These are phyloP conservation scores for Biscogniauxia sp. DNA, from an alignment of 2,329 filamentous ascomycete species.

Conservation along the genomic window DNA sequence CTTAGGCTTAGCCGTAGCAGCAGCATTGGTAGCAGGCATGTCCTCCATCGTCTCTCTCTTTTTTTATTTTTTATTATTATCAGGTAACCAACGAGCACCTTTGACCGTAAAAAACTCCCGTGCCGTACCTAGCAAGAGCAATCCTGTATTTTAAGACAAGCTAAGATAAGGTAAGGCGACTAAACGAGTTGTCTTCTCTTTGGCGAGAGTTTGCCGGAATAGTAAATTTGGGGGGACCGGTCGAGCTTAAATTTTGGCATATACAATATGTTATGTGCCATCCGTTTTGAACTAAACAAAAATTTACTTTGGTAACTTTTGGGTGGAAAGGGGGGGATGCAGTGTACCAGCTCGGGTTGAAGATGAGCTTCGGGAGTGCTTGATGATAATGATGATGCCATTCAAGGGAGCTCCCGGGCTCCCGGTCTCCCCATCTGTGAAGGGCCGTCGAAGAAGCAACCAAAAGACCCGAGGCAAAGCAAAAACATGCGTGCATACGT, in stretches of 20 bases:
- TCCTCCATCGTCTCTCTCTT: slow-evolving; percentile 10
- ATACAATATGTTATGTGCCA: background rate
- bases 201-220: background rate
- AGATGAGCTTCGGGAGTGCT: background rate
- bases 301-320: too few relatives aligned
- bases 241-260: background rate
- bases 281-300: too few relatives aligned
- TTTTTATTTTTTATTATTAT: background rate
- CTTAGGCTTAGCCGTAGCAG: slow-evolving; percentile 4
- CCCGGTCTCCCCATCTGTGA: background rate
- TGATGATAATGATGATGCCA: background rate
- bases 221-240: background rate
- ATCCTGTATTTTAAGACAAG: background rate
- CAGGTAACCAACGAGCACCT: background rate
- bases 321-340: too few relatives aligned
- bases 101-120: background rate
- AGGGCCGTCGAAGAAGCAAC: background rate
- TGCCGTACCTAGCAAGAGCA: too few relatives aligned
- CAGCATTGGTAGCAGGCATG: background rate
- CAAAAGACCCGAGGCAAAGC: background rate
- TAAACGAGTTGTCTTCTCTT: background rate
- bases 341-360: background rate
- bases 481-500: background rate
- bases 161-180: background rate
- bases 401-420: background rate